These are phyloP conservation scores for Nakazawaea sp. DNA, from an alignment of 805 yeast species.

Conservation along the genomic window DNA sequence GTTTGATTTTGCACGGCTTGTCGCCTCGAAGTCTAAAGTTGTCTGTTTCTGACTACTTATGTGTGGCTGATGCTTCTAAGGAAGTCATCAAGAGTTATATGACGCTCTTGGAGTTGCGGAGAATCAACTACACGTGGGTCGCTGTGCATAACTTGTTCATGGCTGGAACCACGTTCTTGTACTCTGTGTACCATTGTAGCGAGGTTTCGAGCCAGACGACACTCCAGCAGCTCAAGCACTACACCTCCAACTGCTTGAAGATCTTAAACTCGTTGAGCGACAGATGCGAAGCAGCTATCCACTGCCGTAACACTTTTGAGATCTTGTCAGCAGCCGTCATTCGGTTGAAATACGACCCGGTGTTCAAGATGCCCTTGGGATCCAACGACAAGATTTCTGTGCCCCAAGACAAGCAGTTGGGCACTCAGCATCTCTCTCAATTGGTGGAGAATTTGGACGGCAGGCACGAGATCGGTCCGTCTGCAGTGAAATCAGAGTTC, in stretches of 20 bases:
- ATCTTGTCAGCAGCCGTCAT: constrained; percentile 66
- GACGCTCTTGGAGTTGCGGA: constrained; percentile 45
- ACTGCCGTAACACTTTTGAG: constrained; percentile 66
- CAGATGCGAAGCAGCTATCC: constrained; percentile 71
- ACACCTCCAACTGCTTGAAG: constrained; percentile 40
- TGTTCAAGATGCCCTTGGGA: constrained; percentile 15
- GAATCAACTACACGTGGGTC: constrained; percentile 86
- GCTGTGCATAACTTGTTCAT: constrained; percentile 84
- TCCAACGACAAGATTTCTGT: not conserved
- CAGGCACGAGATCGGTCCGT: not conserved
- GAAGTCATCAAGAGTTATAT: constrained; percentile 61
- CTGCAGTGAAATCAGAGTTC: constrained; percentile 1
- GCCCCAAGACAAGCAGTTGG: constrained; percentile 21
- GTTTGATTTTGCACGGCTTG: constrained; percentile 66
- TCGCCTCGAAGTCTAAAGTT: constrained; percentile 62
- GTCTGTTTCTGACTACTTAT: constrained; percentile 43
- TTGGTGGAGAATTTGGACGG: constrained; percentile 26
- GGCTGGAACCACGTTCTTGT: constrained; percentile 83
- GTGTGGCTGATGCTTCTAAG: constrained; percentile 56
- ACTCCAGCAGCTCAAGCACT: constrained; percentile 42
- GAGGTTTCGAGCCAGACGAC: constrained; percentile 39
- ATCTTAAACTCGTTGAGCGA: constrained; percentile 58
- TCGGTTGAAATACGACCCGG: constrained; percentile 37
- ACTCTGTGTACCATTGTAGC: constrained; percentile 66
- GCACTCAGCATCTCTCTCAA: constrained; percentile 27